A percentile compares a stretch with the other conserved stretches of the same genome.
Conservation (phyloP, 108 stramenopile species). For the Poteriospumella lacustris region DNA sequence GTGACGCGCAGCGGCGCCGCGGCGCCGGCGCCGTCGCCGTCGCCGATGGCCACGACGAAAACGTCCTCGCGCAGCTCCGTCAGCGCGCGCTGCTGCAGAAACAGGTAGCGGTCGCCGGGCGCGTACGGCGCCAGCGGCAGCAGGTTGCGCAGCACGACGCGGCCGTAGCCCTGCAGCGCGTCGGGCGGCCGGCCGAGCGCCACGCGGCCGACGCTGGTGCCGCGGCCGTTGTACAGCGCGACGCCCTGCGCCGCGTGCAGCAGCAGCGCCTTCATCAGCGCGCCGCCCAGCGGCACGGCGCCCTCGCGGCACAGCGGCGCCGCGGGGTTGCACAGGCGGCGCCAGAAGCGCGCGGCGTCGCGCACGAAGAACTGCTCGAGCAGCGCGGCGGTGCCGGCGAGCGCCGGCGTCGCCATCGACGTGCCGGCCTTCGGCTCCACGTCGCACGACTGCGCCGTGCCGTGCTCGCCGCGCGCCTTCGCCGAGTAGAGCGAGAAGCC, state of each 20-base stretch:
- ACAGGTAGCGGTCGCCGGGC: slow-evolving; percentile 25
- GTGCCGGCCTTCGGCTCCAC: slow-evolving; percentile 41
- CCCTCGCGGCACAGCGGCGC: slow-evolving; percentile 43
- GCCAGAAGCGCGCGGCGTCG: slow-evolving; percentile 43
- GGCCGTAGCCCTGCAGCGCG: slow-evolving; percentile 26
- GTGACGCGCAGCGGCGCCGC: slow-evolving; percentile 49
- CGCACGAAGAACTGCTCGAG: slow-evolving; percentile 69
- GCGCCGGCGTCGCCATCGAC: slow-evolving; percentile 69
- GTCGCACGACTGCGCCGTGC: slow-evolving; percentile 30
- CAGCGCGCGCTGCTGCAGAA: background rate
- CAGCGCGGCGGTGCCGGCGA: slow-evolving; percentile 68
- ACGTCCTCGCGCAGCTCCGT: background rate
- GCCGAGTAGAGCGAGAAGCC: slow-evolving; percentile 61
- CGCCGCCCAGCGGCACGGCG: slow-evolving; percentile 56
- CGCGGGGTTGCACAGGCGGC: slow-evolving; percentile 33
- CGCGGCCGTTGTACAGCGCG: slow-evolving; percentile 49
- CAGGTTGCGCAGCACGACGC: slow-evolving; percentile 37
- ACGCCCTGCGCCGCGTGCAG: slow-evolving; percentile 55
- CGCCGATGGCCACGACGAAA: slow-evolving; percentile 38
- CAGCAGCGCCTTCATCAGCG: slow-evolving; percentile 67
- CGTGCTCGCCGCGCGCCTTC: slow-evolving; percentile 47
- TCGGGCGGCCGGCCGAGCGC: slow-evolving; percentile 43
- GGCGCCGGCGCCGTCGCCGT: slow-evolving; percentile 17
- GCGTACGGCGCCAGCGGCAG: slow-evolving; percentile 30
- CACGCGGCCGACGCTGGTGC: slow-evolving; percentile 57